These are phyloP conservation scores for Limtongia smithiae DNA, from an alignment of 805 yeast species.

Conservation along the genomic window DNA sequence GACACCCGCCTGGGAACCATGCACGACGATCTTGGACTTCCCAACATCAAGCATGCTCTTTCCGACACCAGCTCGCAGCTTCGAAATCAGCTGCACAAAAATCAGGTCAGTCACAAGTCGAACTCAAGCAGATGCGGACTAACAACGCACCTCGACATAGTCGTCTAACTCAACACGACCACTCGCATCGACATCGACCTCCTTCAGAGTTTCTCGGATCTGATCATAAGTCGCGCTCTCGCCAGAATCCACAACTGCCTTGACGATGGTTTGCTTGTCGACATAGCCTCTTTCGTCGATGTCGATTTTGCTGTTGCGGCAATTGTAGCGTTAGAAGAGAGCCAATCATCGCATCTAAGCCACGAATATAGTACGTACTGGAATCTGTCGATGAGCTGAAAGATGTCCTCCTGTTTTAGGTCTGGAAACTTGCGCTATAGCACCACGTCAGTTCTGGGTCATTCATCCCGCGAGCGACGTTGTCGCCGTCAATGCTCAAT, in stretches of 20 bases:
- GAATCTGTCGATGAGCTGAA: conserved; percentile 80
- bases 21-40: conserved; percentile 73
- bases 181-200: conserved; percentile 89
- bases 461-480: too few species aligned
- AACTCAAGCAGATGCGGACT: background rate
- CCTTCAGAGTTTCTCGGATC: conserved; percentile 88
- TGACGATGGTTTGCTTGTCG: conserved; percentile 85
- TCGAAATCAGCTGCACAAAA: conserved; percentile 23
- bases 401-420: conserved; percentile 80
- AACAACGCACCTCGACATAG: conserved; percentile 59
- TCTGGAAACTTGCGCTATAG: conserved; percentile 81
- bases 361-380: conserved; percentile 33
- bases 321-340: too few species aligned
- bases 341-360: background rate
- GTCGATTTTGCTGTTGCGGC: conserved; percentile 73
- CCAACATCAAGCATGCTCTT: conserved; percentile 25
- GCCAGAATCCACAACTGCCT: conserved; percentile 74
- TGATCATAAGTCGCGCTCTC: conserved; percentile 75
- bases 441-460: background rate
- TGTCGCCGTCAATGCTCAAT: background rate
- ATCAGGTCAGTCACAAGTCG: background rate
- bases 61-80: conserved; percentile 25
- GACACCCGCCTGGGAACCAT: conserved; percentile 85
- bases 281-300: conserved; percentile 90
- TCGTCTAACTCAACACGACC: conserved; percentile 97